Evolutionary conservation across 495 filamentous ascomycete genomes (phyloP), one percentile per base, ranked within the genome.

Genomic region (Lindgomyces ingoldianus): DNA sequence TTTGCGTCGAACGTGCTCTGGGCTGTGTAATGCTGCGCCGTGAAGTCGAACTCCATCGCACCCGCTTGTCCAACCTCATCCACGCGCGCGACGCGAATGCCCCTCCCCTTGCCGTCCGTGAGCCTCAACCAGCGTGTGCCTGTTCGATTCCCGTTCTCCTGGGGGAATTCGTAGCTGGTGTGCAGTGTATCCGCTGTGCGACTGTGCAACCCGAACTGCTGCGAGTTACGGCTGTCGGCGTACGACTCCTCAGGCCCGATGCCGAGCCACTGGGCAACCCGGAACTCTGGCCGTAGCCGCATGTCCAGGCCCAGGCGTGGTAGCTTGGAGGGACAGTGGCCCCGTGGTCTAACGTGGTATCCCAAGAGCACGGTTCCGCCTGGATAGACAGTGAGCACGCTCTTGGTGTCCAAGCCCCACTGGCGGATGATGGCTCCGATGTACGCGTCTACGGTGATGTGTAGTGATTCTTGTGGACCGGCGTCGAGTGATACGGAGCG

Each of bases 241-340:
- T 88, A 88, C 8, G 80, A 80, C 72, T 87, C 84, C 4, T 81
- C 84, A 0, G 86, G 86, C 0, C 86, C 86, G 1, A 81, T 78
- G 1, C 86, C 86, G 65, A 83, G 80, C 84, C 84, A 88, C 1
- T 69, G 70, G 3, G 80, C 80, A 30, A 71, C 68, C 21, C 76
- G 74, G 3, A 83, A 67, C 0, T 67, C 60, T 12, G 73, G 72
- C 1, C 78, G 80, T 0, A 86, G 65, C 0, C 85, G 85, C 11
- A 83, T 73, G 1, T 78, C 80, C 0, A 86, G 65, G 1, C 85
- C 85, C 11, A 83, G 73, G 18, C 86, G 81, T 3, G 86, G 83
- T 1, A 88, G 70, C 11, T 79, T 81, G 3, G 73, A 62, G 0
- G 87, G 87, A 4, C 77, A 62, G 12, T 75, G 14, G 2, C 6